Base-by-base conservation (phyloP, 192 early-diverging fungal species). In the Umbelopsis sp. region DNA sequence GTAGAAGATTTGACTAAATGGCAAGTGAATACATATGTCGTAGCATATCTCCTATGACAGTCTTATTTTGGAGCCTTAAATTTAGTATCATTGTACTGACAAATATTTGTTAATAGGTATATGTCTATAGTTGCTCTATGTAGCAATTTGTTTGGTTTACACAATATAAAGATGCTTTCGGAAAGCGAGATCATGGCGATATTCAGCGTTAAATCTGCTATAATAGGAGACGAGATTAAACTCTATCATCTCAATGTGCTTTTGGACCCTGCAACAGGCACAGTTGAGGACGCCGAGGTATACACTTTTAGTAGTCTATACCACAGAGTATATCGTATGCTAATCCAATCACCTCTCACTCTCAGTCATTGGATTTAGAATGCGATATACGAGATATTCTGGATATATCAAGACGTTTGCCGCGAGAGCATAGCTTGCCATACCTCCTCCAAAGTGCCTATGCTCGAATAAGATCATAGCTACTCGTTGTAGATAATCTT, bases 1-100 rank as follows among this genome's bases (percentile, higher is more conserved):
- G 50, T 70, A 12, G 69, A 70, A n/a, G 41, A 70, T 21, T 18
- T 45, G 21, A 49, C 50, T 1, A 45, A 22, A 41, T 70, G 69
- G 69, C 58, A 70, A 53, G 68, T 55, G 30, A 35, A 46, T 15
- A 10, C 2, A 27, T 1, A 25, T 41, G 37, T 41, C 6, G 10
- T 41, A 9, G 10, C 1, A 9, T 6, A 41, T 41, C 37, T 0
- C 37, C 37, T 10, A 27, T 25, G 22, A 7, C 6, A 27, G 8
- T 25, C 7, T 13, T 55, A 3, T 10, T 10, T 15, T 25, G 23
- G 4, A 25, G 5, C 7, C 23, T 1, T 55, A 8, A 13, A 1
- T 30, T 12, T 21, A 6, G 5, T 10, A 41, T 6, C 37, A 41
- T 6, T 41, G 6, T 41, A 30, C 48, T 49, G 48, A 49, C 48